Evolutionary conservation across 768 basidiomycete species (phyloP), one percentile per base, ranked within the genome.

Genomic region (Kwoniella pini): DNA sequence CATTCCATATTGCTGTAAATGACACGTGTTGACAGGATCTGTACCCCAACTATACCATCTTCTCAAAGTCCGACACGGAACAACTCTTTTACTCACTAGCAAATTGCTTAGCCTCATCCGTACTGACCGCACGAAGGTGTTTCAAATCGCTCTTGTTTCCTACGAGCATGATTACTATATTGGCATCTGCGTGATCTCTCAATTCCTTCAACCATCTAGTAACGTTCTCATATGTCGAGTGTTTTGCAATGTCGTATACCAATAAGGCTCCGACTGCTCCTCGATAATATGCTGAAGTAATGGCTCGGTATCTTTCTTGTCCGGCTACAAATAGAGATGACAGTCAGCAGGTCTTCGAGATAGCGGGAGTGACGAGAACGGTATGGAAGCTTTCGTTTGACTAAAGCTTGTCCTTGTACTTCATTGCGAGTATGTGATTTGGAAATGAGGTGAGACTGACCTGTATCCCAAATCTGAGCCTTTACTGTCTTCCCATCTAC

Each of bases 131-230:
- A 66, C 96, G 82, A 71, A 97, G 80, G 78, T 98, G 96, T 81
- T 96, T 93, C 84, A 99, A 87, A 85, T 99, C 96, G 78, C 91
- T 93, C 88, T 99, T 97, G 84, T 97, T 97, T 12, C 92, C 92
- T 11, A 95, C 91, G 38, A 94, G 85, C 91, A 93, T 93, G 76
- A 95, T 95, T 53, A 90, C 91, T 61, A 92, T 92, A 82, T 89
- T 92, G 46, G 71, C 60, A 62, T 82, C 81, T 55, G 94, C 93
- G 74, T 97, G 93, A 78, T 97, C 93, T 63, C 93, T 86, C 50
- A 97, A 83, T 79, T 97, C 94, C 83, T 97, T 96, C 80, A 97
- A 82, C 94, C 94, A 97, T 80, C 94, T 85, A 52, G 86, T 88
- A 45, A 97, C 91, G 77, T 91, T 95, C 77, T 87, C 88, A 77